phyloP scores from a whole-genome alignment of 129 eudicot genomes.

The Smallanthus sonchifolius region DNA sequence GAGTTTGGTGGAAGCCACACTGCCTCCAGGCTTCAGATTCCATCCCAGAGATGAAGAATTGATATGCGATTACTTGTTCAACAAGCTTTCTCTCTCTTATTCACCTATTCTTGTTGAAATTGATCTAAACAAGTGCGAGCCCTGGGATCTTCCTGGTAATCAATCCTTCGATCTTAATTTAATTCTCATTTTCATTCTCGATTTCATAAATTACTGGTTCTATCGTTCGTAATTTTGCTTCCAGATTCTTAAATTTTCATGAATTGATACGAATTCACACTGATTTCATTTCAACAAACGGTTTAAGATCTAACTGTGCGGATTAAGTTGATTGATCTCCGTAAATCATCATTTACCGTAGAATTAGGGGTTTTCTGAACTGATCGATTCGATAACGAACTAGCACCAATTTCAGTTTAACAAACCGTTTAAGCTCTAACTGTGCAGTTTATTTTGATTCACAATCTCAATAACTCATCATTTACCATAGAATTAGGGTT shows the following conservation, averaged over 20 bases:
- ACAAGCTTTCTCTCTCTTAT: slow-evolving; percentile 37
- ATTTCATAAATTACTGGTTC: not conserved
- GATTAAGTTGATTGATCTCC: not conserved
- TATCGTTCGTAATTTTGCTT: not conserved
- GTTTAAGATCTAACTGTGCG: not conserved
- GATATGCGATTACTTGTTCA: slow-evolving; percentile 77
- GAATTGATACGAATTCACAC: not conserved
- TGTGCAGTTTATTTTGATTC: not conserved
- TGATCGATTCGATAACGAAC: not conserved
- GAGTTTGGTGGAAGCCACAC: slow-evolving; percentile 75
- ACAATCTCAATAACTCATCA: not conserved
- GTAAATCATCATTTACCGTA: not conserved
- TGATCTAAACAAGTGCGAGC: slow-evolving; percentile 87
- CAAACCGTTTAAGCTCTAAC: not conserved
- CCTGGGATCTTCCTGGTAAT: slow-evolving; percentile 94
- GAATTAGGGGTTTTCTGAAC: not conserved
- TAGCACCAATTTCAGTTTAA: no score
- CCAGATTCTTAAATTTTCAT: no score
- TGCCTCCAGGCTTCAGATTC: slow-evolving; percentile 94
- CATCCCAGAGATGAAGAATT: slow-evolving; percentile 84
- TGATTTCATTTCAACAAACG: not conserved
- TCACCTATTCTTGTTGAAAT: slow-evolving; percentile 53
- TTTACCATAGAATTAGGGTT: not conserved
- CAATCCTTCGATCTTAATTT: not conserved
- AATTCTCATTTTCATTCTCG: not conserved